Percentiles rank a stretch among this genome's conserved stretches.
Evolutionary conservation across 768 basidiomycete species (phyloP).

Genomic region (Leucocoprinus birnbaumii): DNA sequence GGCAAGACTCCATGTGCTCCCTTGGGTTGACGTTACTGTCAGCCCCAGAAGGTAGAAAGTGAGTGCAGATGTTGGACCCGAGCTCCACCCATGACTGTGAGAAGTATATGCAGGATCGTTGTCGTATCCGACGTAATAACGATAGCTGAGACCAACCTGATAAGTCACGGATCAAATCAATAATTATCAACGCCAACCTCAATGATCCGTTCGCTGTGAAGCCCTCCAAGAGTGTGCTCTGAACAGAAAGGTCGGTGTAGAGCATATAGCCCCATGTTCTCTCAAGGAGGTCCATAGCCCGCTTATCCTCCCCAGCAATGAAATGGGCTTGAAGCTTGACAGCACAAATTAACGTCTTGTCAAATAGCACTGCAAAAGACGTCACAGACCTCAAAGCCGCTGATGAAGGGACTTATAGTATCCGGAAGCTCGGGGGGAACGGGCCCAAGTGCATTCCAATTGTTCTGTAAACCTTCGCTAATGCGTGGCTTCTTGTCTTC

Average conservation of each 20-base stretch:
- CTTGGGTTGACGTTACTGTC: slow-evolving; percentile 43
- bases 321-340: slow-evolving; percentile 57
- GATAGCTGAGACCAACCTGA: slow-evolving; percentile 34
- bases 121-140: slow-evolving; percentile 51
- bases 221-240: slow-evolving; percentile 57
- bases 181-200: slow-evolving; percentile 26
- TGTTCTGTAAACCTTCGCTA: slow-evolving; percentile 43
- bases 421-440: slow-evolving; percentile 56
- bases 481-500: slow-evolving; percentile 34
- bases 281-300: slow-evolving; percentile 50
- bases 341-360: not conserved
- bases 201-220: slow-evolving; percentile 57
- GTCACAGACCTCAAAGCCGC: slow-evolving; percentile 49
- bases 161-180: not conserved
- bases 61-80: slow-evolving; percentile 54
- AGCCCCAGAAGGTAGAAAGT: slow-evolving; percentile 58
- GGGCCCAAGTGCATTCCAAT: slow-evolving; percentile 52
- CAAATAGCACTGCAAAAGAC: not conserved
- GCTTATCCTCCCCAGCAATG: slow-evolving; percentile 44
- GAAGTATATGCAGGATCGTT: slow-evolving; percentile 56
- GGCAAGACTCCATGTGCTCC: slow-evolving; percentile 43
- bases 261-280: slow-evolving; percentile 63
- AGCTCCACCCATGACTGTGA: slow-evolving; percentile 60
- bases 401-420: slow-evolving; percentile 58
- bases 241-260: slow-evolving; percentile 50